Evolutionary conservation across 1,139 yeast species (phyloP), one percentile per base, ranked within the genome.

Genomic region (Nematodospora anomalae): DNA sequence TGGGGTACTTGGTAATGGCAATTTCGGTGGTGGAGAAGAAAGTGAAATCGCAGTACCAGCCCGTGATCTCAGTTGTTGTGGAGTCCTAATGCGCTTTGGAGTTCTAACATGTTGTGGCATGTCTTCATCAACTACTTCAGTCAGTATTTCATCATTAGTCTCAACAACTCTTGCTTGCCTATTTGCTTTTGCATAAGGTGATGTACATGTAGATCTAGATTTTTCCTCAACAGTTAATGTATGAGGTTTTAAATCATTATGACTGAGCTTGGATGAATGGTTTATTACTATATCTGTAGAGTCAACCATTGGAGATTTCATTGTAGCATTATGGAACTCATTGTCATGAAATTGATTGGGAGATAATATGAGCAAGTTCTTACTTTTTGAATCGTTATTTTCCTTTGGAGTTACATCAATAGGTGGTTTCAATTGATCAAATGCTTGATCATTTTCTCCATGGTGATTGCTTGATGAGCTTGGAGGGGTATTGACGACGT

Each of bases 111-210:
- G 51, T 20, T 50, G 49, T 1, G 60, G 61, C 4, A 64, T 53
- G 28, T 32, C 35, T 23, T 43, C 41, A 32, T 41, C 52, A n/a
- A 47, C 37, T 12, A 40, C 51, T 20, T 53, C 54, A 2, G 54
- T 45, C 12, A 50, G 42, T 9, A 49, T 44, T 29, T 50, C 58
- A 32, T 66, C 73, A 38, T 56, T 57, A 3, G 71, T 61, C 44
- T 71, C 76, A 10, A 71, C 67, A 4, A 71, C 75, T 30, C 76
- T 56, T 2, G 76, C 76, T 44, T 71, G 76, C 37, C 76, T 58
- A 41, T 71, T 71, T 4, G 63, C 70, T 44, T 55, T 63, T 1
- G 75, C 76, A 52, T 64, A 57, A 4, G 76, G 76, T 25, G 74
- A 67, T 4, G 71, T 54, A 25, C 67, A 57, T 6, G 52, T 55